Evolutionary conservation across 768 basidiomycete genomes (phyloP).

Genomic region (Boletus rubroflammeus): DNA sequence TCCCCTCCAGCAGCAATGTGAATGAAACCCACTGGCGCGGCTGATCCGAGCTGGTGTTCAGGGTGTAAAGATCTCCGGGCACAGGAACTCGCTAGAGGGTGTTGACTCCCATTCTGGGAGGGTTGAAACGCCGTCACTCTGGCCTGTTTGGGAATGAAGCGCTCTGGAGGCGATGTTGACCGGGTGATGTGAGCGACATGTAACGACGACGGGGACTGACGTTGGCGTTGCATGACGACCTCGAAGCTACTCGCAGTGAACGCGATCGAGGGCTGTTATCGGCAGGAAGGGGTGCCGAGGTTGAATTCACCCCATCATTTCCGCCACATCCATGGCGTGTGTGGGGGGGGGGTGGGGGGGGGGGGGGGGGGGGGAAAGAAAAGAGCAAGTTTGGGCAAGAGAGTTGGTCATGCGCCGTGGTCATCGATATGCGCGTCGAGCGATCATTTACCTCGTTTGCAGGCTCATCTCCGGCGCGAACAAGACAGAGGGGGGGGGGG

Average conservation of each 20-base stretch:
- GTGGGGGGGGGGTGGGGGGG: no score
- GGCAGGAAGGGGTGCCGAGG: not conserved
- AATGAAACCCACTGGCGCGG: not conserved
- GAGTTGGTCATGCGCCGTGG: conserved; percentile 12
- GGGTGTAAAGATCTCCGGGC: not conserved
- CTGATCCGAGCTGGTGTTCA: not conserved
- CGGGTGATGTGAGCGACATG: conserved; percentile 1
- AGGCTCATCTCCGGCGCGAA: no score
- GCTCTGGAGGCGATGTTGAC: not conserved
- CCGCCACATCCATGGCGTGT: conserved; percentile 5
- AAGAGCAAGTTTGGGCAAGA: not conserved
- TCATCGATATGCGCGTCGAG: conserved; percentile 4
- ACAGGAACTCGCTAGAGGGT: not conserved
- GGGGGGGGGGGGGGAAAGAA: not conserved
- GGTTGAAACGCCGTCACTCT: conserved; percentile 11
- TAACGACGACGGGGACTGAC: not conserved
- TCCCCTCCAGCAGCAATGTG: no score
- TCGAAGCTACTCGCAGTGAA: conserved; percentile 3
- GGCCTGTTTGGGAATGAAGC: conserved; percentile 1
- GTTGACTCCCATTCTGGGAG: conserved; percentile 4
- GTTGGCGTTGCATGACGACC: conserved; percentile 19
- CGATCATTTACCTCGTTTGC: no score
- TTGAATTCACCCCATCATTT: no score
- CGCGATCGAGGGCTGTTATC: conserved; percentile 21
- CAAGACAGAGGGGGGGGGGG: no score